Conservation (phyloP, 345 rosid genomes). For the Boechera divaricarpa region DNA sequence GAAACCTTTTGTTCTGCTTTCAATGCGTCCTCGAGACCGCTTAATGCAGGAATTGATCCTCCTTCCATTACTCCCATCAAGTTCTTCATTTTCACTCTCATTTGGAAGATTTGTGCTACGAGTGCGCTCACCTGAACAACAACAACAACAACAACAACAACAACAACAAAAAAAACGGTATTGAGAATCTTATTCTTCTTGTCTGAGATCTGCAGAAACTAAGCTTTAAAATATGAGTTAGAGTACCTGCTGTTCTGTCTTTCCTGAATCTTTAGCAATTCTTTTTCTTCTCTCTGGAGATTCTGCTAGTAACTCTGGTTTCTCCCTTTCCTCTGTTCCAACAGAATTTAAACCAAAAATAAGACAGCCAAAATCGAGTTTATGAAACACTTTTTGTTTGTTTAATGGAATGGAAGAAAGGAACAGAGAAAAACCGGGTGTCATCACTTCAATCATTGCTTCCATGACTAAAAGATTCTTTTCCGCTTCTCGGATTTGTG, state of each 20-base stretch:
- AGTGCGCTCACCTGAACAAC: conserved; percentile 81
- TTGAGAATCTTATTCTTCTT: conserved; percentile 16
- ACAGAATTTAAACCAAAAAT: background rate
- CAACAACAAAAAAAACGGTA: background rate
- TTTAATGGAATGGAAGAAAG: conserved; percentile 16
- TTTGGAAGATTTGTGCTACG: conserved; percentile 95
- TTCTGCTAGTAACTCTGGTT: conserved; percentile 91
- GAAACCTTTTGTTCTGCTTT: conserved; percentile 84
- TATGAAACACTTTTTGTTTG: conserved; percentile 18
- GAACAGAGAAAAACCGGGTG: conserved; percentile 65
- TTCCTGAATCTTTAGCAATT: conserved; percentile 83
- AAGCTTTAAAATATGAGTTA: background rate
- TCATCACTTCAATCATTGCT: conserved; percentile 92
- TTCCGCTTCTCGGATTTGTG: conserved; percentile 95
- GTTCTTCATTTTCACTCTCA: conserved; percentile 96
- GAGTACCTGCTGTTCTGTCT: conserved; percentile 84
- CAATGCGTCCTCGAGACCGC: conserved; percentile 83
- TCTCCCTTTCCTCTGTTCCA: conserved; percentile 87
- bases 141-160: conserved; percentile 28
- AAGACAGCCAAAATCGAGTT: background rate
- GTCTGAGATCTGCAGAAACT: conserved; percentile 8
- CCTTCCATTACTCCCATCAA: conserved; percentile 94
- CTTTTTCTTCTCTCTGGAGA: conserved; percentile 83
- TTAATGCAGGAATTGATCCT: conserved; percentile 90
- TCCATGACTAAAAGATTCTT: conserved; percentile 86